These are phyloP conservation scores for Lojkania enalia DNA, from an alignment of 2,329 filamentous ascomycete species.

Conservation along the genomic window DNA sequence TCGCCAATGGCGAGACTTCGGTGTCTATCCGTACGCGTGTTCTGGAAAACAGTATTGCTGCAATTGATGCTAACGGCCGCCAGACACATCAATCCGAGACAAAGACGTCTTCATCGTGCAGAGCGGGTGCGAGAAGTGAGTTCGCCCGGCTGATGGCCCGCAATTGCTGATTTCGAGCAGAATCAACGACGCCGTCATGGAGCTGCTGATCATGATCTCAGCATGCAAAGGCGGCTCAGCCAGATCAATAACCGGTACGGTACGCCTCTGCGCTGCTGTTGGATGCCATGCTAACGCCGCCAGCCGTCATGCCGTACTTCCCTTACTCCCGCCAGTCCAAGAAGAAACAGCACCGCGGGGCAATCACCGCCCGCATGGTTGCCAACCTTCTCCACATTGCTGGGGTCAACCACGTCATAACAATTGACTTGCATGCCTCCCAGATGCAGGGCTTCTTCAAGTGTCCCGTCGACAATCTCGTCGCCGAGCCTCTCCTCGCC, in stretches of 20 bases:
- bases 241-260: slow-evolving; percentile 89
- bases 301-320: slow-evolving; percentile 90
- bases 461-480: slow-evolving; percentile 95
- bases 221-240: slow-evolving; percentile 97
- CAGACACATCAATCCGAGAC: slow-evolving; percentile 75
- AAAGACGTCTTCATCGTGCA: slow-evolving; percentile 99
- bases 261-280: slow-evolving; percentile 19
- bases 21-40: slow-evolving; percentile 62
- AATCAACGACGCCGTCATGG: slow-evolving; percentile 99
- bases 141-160: slow-evolving; percentile 10
- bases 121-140: slow-evolving; percentile 80
- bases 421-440: slow-evolving; percentile 86
- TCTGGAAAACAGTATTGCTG: slow-evolving; percentile 7
- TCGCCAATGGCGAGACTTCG: slow-evolving; percentile 71
- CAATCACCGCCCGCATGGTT: slow-evolving; percentile 95
- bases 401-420: slow-evolving; percentile 96
- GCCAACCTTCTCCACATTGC: slow-evolving; percentile 92
- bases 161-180: slow-evolving; percentile 39
- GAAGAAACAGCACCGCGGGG: slow-evolving; percentile 95
- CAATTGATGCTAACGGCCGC: slow-evolving; percentile 9
- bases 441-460: slow-evolving; percentile 99
- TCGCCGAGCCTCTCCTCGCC: slow-evolving; percentile 92
- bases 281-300: slow-evolving; percentile 21
- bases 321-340: slow-evolving; percentile 99
- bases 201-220: slow-evolving; percentile 98